Evolutionary conservation across 495 filamentous ascomycete genomes (phyloP), one percentile per base, ranked within the genome.

Genomic region (Staphylotrichum tortipilum): DNA sequence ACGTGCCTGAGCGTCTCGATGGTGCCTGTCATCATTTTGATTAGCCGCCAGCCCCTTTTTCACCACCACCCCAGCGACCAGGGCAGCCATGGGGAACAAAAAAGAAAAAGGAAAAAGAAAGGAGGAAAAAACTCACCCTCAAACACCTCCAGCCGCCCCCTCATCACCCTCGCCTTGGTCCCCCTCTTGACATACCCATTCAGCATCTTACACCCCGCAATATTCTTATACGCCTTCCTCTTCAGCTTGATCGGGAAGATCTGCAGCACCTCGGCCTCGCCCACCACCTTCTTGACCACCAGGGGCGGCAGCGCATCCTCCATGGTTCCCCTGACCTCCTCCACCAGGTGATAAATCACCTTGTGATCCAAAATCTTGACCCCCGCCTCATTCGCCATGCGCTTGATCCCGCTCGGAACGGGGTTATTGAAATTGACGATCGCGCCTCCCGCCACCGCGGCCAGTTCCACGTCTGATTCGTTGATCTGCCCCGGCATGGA

Each of bases 401-500:
- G 75, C 30, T 72, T 68, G 52, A 95, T 86, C 49, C 80, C 66
- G 3, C 79, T 76, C 10, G 89, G 82, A 15, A 88, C 73, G 7
- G 73, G 57, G 50, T 79, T 83, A 65, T 96, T 95, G 78, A 99
- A 99, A 58, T 84, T 85, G 59, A 99, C 72, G 47, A 99, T 74
- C 38, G 77, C 68, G 18, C 78, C 75, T n/a, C 78, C 74, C 8
- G 88, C 83, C 9, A 78, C 77, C 0, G 86, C 83, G 9, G 85
- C 85, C 58, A 90, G 88, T 56, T 95, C 86, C 44, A 99, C 77
- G 65, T 99, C 94, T 59, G 81, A 94, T 63, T 95, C 87, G 44
- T 73, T 76, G 30, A 96, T 75, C 18, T 83, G 77, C 0, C 94
- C 94, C 17, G 95, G 84, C 10, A 75, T 78, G 2, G 81, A 82